Base-by-base conservation (phyloP, 108 stramenopile genomes). In the Aureococcus anophagefferens region DNA sequence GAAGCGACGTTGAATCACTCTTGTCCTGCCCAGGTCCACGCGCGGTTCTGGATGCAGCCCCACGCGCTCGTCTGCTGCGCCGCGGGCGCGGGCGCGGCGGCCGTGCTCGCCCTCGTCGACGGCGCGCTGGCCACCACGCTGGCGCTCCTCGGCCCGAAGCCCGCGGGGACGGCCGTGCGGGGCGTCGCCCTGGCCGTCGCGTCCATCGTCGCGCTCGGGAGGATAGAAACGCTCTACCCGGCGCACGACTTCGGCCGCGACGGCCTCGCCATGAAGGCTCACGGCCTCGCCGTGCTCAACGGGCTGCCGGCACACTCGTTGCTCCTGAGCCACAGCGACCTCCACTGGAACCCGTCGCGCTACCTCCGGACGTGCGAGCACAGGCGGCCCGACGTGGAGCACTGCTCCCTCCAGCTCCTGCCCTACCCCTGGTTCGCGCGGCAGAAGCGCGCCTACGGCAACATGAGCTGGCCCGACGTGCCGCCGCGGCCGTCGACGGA, bases 341-440 rank as follows among this genome's bases (percentile, higher is more conserved):
- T 81, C 33, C 71, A 83, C 62, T 77, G 76, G 70, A 83, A 83
- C 44, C 45, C 81, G 62, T 64, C 75, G 0, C 80, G 82, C 25
- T 83, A 81, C 68, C 63, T 79, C 33, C 74, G 59, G 70, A 62
- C 67, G 17, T 83, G 82, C 37, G 80, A 80, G 63, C 74, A 75
- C 0, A 9, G 34, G 30, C 65, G 74, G 21, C 34, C 66, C 3
- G 75, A 83, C 36, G 79, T 81, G 21, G 59, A 72, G 14, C 82
- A 83, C 32, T 30, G 81, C 25, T 77, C 75, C n/a, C 37, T 81
- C 33, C 82, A 83, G 64, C 72, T 83, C 72, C 76, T 81, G 78
- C 82, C 82, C 0, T 83, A 83, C 69, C 78, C 80, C 3, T 83
- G 82, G 82, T 83, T 77, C 65, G 30, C 13, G 34, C 9, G 25